Evolutionary conservation across 1,284 basidiomycete species (phyloP), one percentile per base, ranked within the genome.

Genomic region (Trichosporon faecale): DNA sequence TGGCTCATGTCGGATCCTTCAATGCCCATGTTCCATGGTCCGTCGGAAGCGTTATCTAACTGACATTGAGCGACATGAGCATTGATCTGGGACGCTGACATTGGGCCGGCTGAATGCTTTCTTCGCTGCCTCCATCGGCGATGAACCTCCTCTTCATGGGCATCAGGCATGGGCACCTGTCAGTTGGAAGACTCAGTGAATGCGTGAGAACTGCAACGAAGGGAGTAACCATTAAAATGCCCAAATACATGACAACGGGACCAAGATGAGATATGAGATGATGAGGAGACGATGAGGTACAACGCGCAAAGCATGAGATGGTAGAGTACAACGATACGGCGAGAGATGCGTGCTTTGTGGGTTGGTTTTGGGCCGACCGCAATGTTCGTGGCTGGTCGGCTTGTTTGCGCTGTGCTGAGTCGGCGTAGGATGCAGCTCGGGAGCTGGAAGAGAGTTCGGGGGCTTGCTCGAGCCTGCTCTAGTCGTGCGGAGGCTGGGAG

Each of bases 201-300:
- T 37, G 35, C 35, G 16, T 44, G 33, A 44, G 40, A 5, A 44
- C 6, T 18, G 49, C 40, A 52, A 9, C 4, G 21, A n/a, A 5
- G 9, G 18, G 5, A 11, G 49, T 52, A 25, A 52, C 49, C 49
- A 52, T 52, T 23, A 52, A 57, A 27, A 57, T 31, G 57, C 57
- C 57, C 57, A 33, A 61, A 61, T 61, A 61, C 57, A 61, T 61
- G 57, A 61, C 57, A 61, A 61, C 57, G 57, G 27, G 29, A 61
- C 25, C 55, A 60, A 29, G 27, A 29, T 29, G 25, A 25, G 55
- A 29, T 60, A 27, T 23, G 25, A 7, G 52, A 57, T 11, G 21
- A 55, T 29, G 29, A 49, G n/a, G n/a, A n/a, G n/a, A n/a, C n/a
- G n/a, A n/a, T n/a, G n/a, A 52, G 40, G 23, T 52, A 52, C 49